These are phyloP conservation scores for Sporothrix dimorphospora DNA, from an alignment of 2,329 filamentous ascomycete genomes.

Conservation along the genomic window DNA sequence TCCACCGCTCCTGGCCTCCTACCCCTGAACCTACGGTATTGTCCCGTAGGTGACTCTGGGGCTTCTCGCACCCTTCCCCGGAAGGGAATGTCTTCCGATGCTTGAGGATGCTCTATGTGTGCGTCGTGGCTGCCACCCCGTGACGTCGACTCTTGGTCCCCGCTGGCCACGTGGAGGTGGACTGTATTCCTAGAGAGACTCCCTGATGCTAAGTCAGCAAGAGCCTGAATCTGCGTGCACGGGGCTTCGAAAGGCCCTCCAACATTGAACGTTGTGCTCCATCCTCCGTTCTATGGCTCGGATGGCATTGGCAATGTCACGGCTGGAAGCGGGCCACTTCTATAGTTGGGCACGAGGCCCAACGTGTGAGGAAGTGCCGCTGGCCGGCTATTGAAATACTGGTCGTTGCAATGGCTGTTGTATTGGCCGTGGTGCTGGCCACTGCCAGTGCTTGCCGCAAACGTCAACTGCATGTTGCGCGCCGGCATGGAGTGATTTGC, in stretches of 20 bases:
- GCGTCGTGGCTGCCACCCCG: neutral
- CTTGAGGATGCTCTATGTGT: neutral
- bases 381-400: neutral
- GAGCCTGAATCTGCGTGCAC: neutral
- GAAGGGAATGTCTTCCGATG: neutral
- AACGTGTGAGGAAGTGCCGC: neutral
- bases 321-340: neutral
- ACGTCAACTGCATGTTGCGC: neutral
- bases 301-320: neutral
- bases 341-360: neutral
- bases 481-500: neutral
- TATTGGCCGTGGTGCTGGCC: neutral
- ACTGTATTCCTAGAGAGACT: neutral
- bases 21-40: neutral
- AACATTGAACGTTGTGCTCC: neutral
- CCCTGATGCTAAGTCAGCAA: neutral
- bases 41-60: neutral
- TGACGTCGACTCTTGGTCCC: neutral
- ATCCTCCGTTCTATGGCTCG: conserved; percentile 8
- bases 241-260: neutral
- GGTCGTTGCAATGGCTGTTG: neutral
- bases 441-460: neutral
- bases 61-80: neutral
- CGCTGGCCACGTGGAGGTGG: neutral
- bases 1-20: neutral